Conservation (phyloP, 2,329 filamentous ascomycete species). For the Volutella citrinella region DNA sequence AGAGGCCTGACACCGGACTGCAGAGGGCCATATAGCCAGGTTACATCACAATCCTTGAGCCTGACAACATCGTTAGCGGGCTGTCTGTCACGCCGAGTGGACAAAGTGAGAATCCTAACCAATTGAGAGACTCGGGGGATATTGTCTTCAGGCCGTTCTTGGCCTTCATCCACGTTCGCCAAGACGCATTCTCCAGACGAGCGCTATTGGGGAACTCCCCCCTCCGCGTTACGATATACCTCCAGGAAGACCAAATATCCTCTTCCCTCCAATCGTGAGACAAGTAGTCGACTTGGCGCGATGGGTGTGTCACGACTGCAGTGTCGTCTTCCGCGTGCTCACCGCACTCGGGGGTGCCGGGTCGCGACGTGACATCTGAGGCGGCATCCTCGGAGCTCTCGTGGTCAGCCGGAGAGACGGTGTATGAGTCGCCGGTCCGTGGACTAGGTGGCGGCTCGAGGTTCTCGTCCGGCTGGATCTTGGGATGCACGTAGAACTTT, state of each 20-base stretch:
- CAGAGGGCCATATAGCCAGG: conserved; percentile 93
- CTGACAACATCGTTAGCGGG: too few relatives aligned
- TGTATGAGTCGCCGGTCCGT: conserved; percentile 47
- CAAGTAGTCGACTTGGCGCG: conserved; percentile 90
- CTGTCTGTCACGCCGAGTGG: too few relatives aligned
- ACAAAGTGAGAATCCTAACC: conserved; percentile 49
- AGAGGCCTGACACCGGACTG: conserved; percentile 66
- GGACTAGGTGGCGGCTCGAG: conserved; percentile 51
- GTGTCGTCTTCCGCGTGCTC: conserved; percentile 76
- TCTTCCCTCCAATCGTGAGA: conserved; percentile 93
- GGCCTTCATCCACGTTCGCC: conserved; percentile 93
- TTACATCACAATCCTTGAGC: conserved; percentile 96
- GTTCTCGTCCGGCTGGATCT: conserved; percentile 33
- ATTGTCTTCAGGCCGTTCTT: conserved; percentile 86
- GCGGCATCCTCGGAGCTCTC: conserved; percentile 41
- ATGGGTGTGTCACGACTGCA: conserved; percentile 69
- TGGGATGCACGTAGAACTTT: conserved; percentile 39
- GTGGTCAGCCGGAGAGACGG: conserved; percentile 52
- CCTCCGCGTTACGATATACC: conserved; percentile 80
- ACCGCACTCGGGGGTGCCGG: conserved; percentile 53
- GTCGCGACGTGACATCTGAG: conserved; percentile 44
- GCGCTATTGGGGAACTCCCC: conserved; percentile 77
- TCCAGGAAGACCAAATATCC: conserved; percentile 97
- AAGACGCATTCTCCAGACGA: conserved; percentile 90
- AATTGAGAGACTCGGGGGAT: conserved; percentile 88